Conservation (phyloP, 305 asterid species). For the Fraxinus baroniana region DNA sequence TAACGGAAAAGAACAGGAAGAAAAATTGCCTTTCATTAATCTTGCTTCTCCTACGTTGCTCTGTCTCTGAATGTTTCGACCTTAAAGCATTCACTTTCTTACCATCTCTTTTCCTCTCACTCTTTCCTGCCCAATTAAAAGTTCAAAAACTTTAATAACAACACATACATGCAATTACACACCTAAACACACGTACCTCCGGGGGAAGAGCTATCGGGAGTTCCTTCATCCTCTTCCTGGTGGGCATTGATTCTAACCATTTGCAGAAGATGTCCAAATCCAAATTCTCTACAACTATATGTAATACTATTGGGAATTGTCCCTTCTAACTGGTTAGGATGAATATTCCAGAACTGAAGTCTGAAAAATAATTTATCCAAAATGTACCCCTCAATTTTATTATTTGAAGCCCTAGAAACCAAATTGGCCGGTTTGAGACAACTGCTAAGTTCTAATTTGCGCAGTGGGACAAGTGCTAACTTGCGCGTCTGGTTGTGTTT, state of each 20-base stretch:
- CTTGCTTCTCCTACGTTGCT: conserved; percentile 81
- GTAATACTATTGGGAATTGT: neutral
- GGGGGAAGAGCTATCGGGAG: conserved; percentile 48
- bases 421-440: no score
- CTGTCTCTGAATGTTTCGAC: conserved; percentile 87
- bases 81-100: conserved; percentile 48
- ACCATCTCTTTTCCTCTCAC: conserved; percentile 46
- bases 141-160: neutral
- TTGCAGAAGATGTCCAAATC: conserved; percentile 23
- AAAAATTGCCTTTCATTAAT: conserved; percentile 66
- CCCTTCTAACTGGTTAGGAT: neutral
- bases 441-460: no score
- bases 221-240: conserved; percentile 46
- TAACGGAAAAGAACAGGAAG: neutral
- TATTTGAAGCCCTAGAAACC: neutral
- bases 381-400: neutral
- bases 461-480: no score
- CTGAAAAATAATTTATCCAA: neutral
- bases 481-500: neutral
- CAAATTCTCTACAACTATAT: conserved; percentile 3
- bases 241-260: conserved; percentile 35
- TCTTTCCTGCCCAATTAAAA: conserved; percentile 32
- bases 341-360: neutral
- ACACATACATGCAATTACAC: neutral
- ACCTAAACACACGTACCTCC: conserved; percentile 30